These are phyloP conservation scores for Ogataea trehaloabstinens DNA, from an alignment of 805 yeast species.

Conservation along the genomic window DNA sequence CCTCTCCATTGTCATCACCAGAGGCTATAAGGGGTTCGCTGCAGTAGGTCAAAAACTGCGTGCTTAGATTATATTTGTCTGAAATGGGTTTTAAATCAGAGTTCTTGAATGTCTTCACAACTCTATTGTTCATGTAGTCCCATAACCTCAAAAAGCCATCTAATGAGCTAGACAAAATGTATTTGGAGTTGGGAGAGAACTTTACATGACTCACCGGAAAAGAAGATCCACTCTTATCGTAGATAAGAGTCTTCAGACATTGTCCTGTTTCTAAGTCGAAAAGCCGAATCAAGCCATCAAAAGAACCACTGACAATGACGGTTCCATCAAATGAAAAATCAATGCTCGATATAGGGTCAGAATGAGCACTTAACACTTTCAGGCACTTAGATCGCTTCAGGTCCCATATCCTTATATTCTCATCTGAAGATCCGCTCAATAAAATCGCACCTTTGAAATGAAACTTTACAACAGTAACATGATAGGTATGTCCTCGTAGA, in stretches of 20 bases:
- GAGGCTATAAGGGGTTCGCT: slow-evolving; percentile 47
- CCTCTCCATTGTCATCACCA: slow-evolving; percentile 56
- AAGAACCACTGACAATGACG: slow-evolving; percentile 79
- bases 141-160: slow-evolving; percentile 80
- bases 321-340: slow-evolving; percentile 78
- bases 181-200: slow-evolving; percentile 79
- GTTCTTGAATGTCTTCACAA: slow-evolving; percentile 60
- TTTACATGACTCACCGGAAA: slow-evolving; percentile 75
- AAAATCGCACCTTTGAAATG: slow-evolving; percentile 74
- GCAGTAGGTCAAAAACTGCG: slow-evolving; percentile 45
- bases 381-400: slow-evolving; percentile 63
- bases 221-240: slow-evolving; percentile 68
- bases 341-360: slow-evolving; percentile 81
- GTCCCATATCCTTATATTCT: slow-evolving; percentile 91
- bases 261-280: slow-evolving; percentile 90
- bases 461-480: slow-evolving; percentile 70
- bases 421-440: slow-evolving; percentile 85
- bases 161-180: slow-evolving; percentile 69
- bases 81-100: slow-evolving; percentile 33
- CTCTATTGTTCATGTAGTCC: slow-evolving; percentile 81
- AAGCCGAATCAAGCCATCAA: slow-evolving; percentile 85
- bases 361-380: slow-evolving; percentile 85
- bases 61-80: slow-evolving; percentile 52
- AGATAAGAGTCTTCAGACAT: slow-evolving; percentile 85
- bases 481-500: slow-evolving; percentile 79